Evolutionary conservation across 208 protist species (phyloP).

Genomic region (Tritrichomonas foetus): DNA sequence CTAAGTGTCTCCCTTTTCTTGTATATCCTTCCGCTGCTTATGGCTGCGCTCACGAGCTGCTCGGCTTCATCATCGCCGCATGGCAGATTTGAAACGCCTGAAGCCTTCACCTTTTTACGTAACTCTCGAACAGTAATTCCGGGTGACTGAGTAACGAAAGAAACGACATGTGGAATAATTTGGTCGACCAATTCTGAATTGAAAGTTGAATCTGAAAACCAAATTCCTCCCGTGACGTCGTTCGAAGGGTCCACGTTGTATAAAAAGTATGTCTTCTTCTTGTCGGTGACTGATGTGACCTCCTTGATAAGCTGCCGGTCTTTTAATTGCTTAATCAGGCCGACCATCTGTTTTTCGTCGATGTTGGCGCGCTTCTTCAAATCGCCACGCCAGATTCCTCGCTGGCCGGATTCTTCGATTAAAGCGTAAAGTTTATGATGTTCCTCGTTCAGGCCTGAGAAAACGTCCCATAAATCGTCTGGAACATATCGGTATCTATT

Average conservation of each 20-base stretch:
- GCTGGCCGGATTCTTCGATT: neutral
- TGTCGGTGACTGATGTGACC: neutral
- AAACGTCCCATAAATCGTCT: neutral
- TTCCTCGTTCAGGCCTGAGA: neutral
- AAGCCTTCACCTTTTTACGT: neutral
- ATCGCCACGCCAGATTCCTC: neutral
- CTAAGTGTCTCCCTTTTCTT: neutral
- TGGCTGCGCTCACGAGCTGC: neutral
- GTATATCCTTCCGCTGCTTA: neutral
- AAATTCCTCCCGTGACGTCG: conserved; percentile 19
- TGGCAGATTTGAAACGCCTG: neutral
- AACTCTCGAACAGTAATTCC: neutral
- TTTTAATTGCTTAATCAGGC: neutral
- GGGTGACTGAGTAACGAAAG: neutral
- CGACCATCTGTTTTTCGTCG: neutral
- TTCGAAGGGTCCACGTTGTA: neutral
- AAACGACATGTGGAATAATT: neutral
- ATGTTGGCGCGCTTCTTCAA: neutral
- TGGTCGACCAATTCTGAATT: neutral
- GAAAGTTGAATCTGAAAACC: neutral
- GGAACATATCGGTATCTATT: neutral
- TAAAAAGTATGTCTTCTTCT: neutral
- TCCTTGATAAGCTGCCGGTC: neutral
- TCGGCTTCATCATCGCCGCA: neutral
- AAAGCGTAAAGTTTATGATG: neutral